A percentile compares a stretch with the other conserved stretches of the same genome.
These are phyloP conservation scores for Veloboletus limbatus DNA, from an alignment of 1,284 basidiomycete genomes.

Conservation along the genomic window DNA sequence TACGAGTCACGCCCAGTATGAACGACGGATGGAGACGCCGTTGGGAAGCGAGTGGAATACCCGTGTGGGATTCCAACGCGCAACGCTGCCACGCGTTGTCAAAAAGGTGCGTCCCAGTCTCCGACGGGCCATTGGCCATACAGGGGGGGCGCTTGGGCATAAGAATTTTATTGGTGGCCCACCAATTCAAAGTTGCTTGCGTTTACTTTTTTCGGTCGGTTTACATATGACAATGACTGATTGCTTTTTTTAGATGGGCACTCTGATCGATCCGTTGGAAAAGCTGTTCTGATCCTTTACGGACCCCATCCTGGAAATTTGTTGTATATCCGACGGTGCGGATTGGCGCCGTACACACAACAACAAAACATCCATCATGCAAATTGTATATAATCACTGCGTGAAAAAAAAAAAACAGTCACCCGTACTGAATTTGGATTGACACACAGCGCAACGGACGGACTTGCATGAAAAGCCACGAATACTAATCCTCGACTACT, in stretches of 20 bases:
- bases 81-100: conserved; percentile 79
- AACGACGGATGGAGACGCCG: conserved; percentile 76
- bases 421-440: not conserved
- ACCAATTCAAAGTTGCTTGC: too few species aligned
- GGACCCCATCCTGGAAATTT: too few species aligned
- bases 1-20: conserved; percentile 87
- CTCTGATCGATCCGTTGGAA: conserved; percentile 71
- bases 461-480: conserved; percentile 1
- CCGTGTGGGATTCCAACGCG: conserved; percentile 80
- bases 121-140: too few species aligned
- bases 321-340: conserved; percentile 2
- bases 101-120: conserved; percentile 63
- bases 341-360: too few species aligned
- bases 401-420: not conserved
- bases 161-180: too few species aligned
- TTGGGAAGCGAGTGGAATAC: conserved; percentile 95
- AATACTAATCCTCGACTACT: too few species aligned
- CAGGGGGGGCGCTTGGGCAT: too few species aligned
- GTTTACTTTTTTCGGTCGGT: too few species aligned
- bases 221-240: conserved; percentile 3
- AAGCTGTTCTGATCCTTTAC: conserved; percentile 48
- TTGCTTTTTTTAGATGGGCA: conserved; percentile 55
- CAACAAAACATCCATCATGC: not conserved
- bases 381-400: not conserved
- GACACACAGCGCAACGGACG: not conserved